phyloP scores from a whole-genome alignment of 805 yeast species.

The Wickerhamomyces bisporus region DNA sequence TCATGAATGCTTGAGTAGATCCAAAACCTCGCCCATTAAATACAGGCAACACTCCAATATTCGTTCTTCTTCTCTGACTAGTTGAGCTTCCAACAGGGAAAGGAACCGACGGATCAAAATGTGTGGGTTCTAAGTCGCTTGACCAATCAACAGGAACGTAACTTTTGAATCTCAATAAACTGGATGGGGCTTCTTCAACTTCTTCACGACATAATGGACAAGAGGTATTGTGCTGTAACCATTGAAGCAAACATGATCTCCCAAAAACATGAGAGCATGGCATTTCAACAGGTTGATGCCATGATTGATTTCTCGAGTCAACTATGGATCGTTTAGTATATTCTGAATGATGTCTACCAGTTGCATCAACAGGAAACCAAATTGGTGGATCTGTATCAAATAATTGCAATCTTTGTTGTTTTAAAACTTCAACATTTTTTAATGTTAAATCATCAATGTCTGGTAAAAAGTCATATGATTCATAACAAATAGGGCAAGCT shows the following conservation, averaged over 20 bases:
- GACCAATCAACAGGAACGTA: constrained; percentile 19
- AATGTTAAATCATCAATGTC: neutral
- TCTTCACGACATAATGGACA: constrained; percentile 70
- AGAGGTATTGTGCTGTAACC: constrained; percentile 68
- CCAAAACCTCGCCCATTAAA: too few relatives aligned
- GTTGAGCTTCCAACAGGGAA: constrained; percentile 7
- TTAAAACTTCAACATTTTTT: neutral
- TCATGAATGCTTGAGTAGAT: too few relatives aligned
- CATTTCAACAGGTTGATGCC: constrained; percentile 65
- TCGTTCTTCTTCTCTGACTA: neutral
- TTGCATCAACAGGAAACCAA: constrained; percentile 12
- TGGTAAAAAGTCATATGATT: constrained; percentile 10
- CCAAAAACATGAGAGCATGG: constrained; percentile 90
- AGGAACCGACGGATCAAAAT: constrained; percentile 18
- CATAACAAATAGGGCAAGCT: constrained; percentile 20
- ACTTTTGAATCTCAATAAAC: constrained; percentile 9
- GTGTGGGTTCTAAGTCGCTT: constrained; percentile 3
- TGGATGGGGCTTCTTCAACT: constrained; percentile 10
- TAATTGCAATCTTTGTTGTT: constrained; percentile 1
- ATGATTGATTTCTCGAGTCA: too few relatives aligned
- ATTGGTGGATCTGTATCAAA: constrained; percentile 16
- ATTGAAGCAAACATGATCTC: constrained; percentile 68
- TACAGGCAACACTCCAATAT: too few relatives aligned
- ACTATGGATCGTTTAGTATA: too few relatives aligned
- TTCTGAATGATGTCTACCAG: constrained; percentile 10